Percentiles rank a stretch among this genome's conserved stretches.
Evolutionary conservation across 2,329 filamentous ascomycete species (phyloP).

Genomic region (Monilinia fructigena): DNA sequence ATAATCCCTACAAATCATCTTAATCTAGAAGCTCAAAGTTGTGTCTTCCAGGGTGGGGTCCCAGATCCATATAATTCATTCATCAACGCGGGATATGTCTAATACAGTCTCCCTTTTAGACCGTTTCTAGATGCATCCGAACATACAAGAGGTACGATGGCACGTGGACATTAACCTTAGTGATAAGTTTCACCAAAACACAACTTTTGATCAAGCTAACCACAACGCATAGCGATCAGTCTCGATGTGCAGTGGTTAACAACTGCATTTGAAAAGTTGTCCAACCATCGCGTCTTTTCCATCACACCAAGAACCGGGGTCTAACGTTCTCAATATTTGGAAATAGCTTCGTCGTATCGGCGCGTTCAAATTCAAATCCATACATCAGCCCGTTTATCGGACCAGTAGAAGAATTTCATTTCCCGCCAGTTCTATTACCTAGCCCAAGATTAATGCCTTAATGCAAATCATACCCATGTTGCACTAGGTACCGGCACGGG

Average conservation of each 20-base stretch:
- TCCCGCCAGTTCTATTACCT: background rate
- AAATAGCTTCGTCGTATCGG: background rate
- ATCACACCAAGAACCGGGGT: conserved; percentile 10
- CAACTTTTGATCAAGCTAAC: conserved; percentile 5
- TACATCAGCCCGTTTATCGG: background rate
- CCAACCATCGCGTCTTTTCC: conserved; percentile 1
- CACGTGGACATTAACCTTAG: conserved; percentile 9
- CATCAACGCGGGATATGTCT: background rate
- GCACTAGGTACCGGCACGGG: background rate
- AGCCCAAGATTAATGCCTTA: background rate
- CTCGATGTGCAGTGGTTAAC: background rate
- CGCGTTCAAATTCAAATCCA: background rate
- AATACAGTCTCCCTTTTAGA: background rate
- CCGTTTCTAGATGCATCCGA: conserved; percentile 4
- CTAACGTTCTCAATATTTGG: background rate
- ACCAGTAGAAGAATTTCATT: background rate
- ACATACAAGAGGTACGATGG: conserved; percentile 14
- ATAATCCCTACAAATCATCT: background rate
- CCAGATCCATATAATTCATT: background rate
- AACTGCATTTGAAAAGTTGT: background rate
- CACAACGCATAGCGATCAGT: background rate
- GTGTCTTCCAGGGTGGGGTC: background rate
- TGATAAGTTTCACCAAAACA: background rate
- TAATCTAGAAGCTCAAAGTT: conserved; percentile 3
- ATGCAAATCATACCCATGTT: background rate